These are phyloP conservation scores for Neolentinus lepideus DNA, from an alignment of 1,284 basidiomycete genomes.

Conservation along the genomic window DNA sequence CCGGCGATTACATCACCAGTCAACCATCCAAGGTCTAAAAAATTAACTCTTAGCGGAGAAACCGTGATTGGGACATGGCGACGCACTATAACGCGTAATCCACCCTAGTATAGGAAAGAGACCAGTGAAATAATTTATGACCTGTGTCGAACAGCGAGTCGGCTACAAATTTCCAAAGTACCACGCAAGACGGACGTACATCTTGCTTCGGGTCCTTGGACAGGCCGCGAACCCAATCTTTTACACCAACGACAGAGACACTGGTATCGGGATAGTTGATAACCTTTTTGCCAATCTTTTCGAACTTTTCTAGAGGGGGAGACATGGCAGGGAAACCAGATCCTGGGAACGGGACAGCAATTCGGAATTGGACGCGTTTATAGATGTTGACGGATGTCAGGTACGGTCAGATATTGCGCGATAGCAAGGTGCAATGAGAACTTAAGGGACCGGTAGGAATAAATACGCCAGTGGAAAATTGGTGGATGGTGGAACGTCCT, in stretches of 20 bases:
- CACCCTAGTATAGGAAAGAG: slow-evolving; percentile 83
- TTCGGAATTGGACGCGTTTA: neutral
- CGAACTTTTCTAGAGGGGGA: neutral
- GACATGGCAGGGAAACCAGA: neutral
- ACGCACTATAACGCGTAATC: slow-evolving; percentile 79
- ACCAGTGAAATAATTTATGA: slow-evolving; percentile 51
- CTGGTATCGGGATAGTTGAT: slow-evolving; percentile 54
- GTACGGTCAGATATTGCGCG: neutral
- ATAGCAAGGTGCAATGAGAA: neutral
- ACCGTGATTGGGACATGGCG: neutral
- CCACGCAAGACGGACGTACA: slow-evolving; percentile 27
- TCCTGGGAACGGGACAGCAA: neutral
- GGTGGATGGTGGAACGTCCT: neutral
- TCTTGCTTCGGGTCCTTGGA: slow-evolving; percentile 35
- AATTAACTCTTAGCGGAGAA: neutral
- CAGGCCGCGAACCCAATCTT: slow-evolving; percentile 41
- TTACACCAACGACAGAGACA: slow-evolving; percentile 48
- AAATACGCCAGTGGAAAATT: neutral
- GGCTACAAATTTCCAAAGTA: neutral
- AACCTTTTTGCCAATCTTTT: slow-evolving; percentile 46
- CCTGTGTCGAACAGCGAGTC: slow-evolving; percentile 27
- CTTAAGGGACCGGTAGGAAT: neutral
- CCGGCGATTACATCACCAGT: slow-evolving; percentile 84
- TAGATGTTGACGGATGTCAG: neutral
- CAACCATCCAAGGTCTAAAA: slow-evolving; percentile 61